Conservation (phyloP, 352 stramenopile species). For the Pythium biforme region DNA sequence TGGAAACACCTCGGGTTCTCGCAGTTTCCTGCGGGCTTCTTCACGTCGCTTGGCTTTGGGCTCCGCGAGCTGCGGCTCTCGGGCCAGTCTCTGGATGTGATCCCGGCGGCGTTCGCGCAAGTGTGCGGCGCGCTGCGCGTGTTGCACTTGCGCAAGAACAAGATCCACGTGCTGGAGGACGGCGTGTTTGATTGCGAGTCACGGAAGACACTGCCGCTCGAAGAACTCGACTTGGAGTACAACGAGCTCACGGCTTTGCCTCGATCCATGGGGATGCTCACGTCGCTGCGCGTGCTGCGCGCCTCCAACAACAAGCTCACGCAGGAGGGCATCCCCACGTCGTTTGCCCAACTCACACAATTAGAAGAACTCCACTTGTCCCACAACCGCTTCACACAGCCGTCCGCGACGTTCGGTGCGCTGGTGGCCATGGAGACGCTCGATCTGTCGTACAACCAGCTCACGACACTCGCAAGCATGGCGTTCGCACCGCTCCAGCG, state of each 20-base stretch:
- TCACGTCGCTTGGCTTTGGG: constrained; percentile 30
- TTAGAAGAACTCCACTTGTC: constrained; percentile 43
- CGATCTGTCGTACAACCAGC: constrained; percentile 69
- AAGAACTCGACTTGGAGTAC: constrained; percentile 68
- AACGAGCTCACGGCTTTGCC: constrained; percentile 51
- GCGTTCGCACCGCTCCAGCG: constrained; percentile 39
- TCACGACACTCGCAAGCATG: constrained; percentile 42
- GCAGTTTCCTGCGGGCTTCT: constrained; percentile 52
- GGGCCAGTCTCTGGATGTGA: constrained; percentile 41
- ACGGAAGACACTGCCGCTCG: constrained; percentile 24
- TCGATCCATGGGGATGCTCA: constrained; percentile 38
- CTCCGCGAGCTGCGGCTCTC: constrained; percentile 63
- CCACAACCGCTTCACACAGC: constrained; percentile 51
- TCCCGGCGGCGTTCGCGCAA: constrained; percentile 38
- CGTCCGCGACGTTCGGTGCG: constrained; percentile 29
- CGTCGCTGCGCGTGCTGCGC: constrained; percentile 40
- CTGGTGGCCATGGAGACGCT: constrained; percentile 39
- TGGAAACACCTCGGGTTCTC: constrained; percentile 56
- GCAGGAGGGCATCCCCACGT: constrained; percentile 30
- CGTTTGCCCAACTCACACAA: constrained; percentile 32
- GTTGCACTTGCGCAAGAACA: constrained; percentile 65
- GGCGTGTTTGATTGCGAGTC: constrained; percentile 33
- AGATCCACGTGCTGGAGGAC: constrained; percentile 42
- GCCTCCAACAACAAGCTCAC: constrained; percentile 49
- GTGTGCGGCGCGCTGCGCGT: constrained; percentile 44